These are phyloP conservation scores for Delonix regia DNA, from an alignment of 306 rosid genomes.

Conservation along the genomic window DNA sequence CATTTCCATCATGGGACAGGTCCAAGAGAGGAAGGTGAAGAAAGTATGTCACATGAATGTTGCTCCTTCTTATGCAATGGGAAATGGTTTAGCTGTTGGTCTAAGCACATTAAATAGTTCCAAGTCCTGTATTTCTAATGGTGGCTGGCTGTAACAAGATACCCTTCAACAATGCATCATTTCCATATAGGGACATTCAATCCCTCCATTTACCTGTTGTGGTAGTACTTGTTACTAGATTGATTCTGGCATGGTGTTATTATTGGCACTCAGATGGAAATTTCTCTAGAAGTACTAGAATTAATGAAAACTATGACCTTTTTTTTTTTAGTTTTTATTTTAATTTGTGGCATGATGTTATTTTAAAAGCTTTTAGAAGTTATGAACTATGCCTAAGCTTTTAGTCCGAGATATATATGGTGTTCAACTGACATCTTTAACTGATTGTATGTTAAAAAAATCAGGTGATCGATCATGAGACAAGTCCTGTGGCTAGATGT, in stretches of 20 bases:
- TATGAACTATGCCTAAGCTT: not conserved
- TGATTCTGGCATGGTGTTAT: slow-evolving; percentile 19
- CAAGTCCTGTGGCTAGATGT: slow-evolving; percentile 67
- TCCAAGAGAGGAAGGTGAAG: slow-evolving; percentile 63
- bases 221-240: slow-evolving; percentile 35
- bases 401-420: not conserved
- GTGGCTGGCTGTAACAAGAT: slow-evolving; percentile 55
- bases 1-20: slow-evolving; percentile 40
- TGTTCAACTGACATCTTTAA: slow-evolving; percentile 8
- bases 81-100: slow-evolving; percentile 52
- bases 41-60: slow-evolving; percentile 62
- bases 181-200: slow-evolving; percentile 44
- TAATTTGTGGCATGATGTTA: not conserved
- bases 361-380: not conserved
- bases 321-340: not conserved
- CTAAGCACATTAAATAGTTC: slow-evolving; percentile 45
- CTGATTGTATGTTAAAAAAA: slow-evolving; percentile 4
- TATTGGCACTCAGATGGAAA: slow-evolving; percentile 6
- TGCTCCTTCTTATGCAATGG: slow-evolving; percentile 46
- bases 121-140: slow-evolving; percentile 53
- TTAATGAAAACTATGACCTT: not conserved
- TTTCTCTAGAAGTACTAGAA: not conserved
- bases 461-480: slow-evolving; percentile 73
- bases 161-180: slow-evolving; percentile 42
- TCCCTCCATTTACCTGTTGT: slow-evolving; percentile 68